A percentile compares a stretch with the other conserved stretches of the same genome.
phyloP scores from a whole-genome alignment of 306 rosid species.

The Fagus crenata region DNA sequence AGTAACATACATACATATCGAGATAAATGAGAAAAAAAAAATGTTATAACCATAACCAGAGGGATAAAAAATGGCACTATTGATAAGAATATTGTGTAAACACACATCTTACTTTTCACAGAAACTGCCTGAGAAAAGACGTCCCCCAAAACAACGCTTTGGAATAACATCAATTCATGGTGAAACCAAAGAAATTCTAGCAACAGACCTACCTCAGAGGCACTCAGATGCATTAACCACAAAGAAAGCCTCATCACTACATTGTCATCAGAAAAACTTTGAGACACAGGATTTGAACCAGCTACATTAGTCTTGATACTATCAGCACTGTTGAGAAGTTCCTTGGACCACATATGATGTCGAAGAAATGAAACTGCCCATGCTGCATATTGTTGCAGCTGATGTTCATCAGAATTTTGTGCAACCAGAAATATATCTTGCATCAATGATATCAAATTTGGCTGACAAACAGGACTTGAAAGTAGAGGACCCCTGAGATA shows the following conservation, averaged over 20 bases:
- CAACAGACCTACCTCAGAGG: constrained; percentile 51
- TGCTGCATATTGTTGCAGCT: constrained; percentile 78
- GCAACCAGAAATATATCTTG: constrained; percentile 96
- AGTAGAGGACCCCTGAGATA: constrained; percentile 68
- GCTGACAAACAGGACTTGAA: constrained; percentile 56
- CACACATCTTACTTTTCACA: background rate
- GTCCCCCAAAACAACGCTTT: background rate
- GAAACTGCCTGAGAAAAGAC: background rate
- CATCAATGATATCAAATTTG: constrained; percentile 66
- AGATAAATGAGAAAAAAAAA: background rate
- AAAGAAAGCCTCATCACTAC: constrained; percentile 60
- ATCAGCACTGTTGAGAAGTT: constrained; percentile 38
- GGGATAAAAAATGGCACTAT: background rate
- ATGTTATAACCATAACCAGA: background rate
- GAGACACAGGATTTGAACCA: constrained; percentile 54
- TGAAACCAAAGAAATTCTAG: constrained; percentile 18
- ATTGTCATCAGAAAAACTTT: constrained; percentile 67
- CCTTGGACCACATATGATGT: constrained; percentile 64
- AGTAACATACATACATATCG: no score
- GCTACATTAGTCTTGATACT: constrained; percentile 36
- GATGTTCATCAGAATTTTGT: constrained; percentile 71
- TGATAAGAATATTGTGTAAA: constrained; percentile 1
- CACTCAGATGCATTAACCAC: constrained; percentile 71
- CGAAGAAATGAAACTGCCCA: constrained; percentile 82
- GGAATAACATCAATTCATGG: constrained; percentile 7